Evolutionary conservation across 306 rosid genomes (phyloP).

Genomic region (Cucumis cinereus): DNA sequence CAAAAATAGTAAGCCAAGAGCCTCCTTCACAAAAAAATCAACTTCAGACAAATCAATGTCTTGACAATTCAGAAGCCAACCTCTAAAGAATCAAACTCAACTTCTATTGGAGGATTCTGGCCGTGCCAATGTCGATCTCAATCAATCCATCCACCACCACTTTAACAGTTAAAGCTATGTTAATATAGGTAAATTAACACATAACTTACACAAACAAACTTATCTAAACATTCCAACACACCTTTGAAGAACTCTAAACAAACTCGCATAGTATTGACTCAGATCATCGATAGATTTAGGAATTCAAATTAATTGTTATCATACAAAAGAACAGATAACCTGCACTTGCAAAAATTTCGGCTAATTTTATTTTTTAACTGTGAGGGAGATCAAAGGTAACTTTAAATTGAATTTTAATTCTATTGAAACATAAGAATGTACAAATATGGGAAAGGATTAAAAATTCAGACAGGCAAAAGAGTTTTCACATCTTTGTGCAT

Average conservation of each 20-base stretch:
- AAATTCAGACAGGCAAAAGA: conserved; percentile 29
- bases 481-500: conserved; percentile 60
- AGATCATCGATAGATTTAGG: neutral
- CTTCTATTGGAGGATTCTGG: too few species aligned
- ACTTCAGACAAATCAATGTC: too few species aligned
- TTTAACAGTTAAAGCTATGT: too few species aligned
- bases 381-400: neutral
- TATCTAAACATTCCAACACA: neutral
- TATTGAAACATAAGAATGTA: neutral
- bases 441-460: neutral
- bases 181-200: neutral
- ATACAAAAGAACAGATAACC: neutral
- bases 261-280: neutral
- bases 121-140: too few species aligned
- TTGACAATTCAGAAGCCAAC: too few species aligned
- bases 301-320: neutral
- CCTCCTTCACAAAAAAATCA: too few species aligned
- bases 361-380: neutral
- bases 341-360: neutral
- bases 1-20: too few species aligned
- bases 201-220: neutral
- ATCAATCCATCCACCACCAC: too few species aligned
- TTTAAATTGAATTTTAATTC: neutral
- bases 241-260: neutral
- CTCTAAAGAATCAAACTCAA: too few species aligned